Evolutionary conservation across 106 monocot genomes (phyloP), one percentile per base, ranked within the genome.

Genomic region (Dioscorea alata): DNA sequence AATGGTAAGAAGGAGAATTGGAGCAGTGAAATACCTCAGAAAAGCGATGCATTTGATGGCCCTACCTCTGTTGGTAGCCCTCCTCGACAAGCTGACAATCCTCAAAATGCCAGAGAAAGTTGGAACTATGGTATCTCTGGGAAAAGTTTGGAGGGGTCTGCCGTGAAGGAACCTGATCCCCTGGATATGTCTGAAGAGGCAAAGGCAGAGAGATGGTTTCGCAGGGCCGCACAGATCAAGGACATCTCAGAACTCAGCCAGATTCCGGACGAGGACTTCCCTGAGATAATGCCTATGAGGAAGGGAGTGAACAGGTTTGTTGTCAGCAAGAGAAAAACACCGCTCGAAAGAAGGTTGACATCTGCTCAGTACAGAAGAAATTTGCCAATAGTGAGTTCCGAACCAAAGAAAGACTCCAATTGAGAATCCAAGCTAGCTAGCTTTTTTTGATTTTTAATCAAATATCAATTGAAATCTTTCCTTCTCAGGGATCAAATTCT

Each of bases 121-220:
- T 69, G 65, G 33, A 80, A 72, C 16, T 13, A 59, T 5, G 66
- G 64, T 1, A 81, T 74, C 63, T 25, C 83, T 59, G 84, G 82
- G 23, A 96, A 90, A 83, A 99, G 90, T 75, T 88, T 99, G 81
- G 97, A 97, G 68, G 97, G 92, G 24, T 97, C 92, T 21, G 80
- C 81, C 4, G 89, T 99, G 0, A 84, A 71, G 63, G 99, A 99
- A 17, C 85, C 87, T 50, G 89, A 99, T 74, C 93, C 99, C 54
- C 31, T 93, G 57, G 99, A 99, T 64, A 99, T 99, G 99, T 99
- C 99, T 4, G 99, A 99, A 81, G 99, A 99, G 74, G 99, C 99
- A 31, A 99, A 99, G 70, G 87, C 99, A 22, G 83, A 87, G 66
- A 93, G 99, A 73, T 93, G 99, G 99, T 99, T 99, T 61, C 79